Evolutionary conservation across 495 filamentous ascomycete genomes (phyloP).

Genomic region (Trichoderma reesei): DNA sequence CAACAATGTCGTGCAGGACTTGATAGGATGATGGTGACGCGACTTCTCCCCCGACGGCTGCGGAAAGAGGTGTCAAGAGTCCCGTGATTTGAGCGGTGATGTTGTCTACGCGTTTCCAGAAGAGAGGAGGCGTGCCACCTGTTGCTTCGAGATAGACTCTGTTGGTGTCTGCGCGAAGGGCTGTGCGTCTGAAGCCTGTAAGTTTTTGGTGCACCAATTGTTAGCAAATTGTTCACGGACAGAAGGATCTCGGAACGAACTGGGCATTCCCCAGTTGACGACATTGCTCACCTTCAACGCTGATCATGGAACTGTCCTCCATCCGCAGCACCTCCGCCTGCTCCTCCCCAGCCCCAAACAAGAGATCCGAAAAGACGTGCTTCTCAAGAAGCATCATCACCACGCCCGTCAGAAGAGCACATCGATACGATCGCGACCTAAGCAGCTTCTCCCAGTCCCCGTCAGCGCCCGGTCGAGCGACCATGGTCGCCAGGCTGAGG

Average conservation of each 20-base stretch:
- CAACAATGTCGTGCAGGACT: background rate
- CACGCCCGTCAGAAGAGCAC: background rate
- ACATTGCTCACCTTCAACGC: background rate
- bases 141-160: background rate
- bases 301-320: conserved; percentile 3
- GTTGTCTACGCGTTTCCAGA: conserved; percentile 6
- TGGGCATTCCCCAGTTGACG: too few species aligned
- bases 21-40: background rate
- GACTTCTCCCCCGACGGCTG: background rate
- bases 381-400: conserved; percentile 5
- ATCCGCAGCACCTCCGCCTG: conserved; percentile 3
- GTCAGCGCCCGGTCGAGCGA: background rate
- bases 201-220: background rate
- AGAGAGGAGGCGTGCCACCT: background rate
- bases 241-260: background rate
- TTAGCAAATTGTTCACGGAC: background rate
- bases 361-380: conserved; percentile 1
- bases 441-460: background rate
- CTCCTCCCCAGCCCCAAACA: background rate
- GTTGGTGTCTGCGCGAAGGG: background rate
- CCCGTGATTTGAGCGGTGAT: background rate
- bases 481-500: background rate
- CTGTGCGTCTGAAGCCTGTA: background rate
- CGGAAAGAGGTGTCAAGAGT: background rate
- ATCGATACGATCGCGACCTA: background rate